Evolutionary conservation across 805 yeast genomes (phyloP).

Genomic region (Maudiozyma pseudohumilis): DNA sequence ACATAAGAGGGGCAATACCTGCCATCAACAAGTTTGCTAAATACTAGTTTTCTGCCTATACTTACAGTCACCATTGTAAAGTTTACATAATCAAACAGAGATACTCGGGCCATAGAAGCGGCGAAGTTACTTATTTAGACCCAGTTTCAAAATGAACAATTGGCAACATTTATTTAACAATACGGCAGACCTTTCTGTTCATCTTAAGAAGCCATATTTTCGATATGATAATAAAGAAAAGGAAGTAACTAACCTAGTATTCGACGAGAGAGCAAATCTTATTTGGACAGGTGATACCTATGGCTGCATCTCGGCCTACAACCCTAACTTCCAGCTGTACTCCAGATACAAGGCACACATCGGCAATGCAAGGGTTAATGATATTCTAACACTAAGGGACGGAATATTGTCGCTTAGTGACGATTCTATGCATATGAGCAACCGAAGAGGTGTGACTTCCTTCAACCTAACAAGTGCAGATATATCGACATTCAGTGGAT

Average conservation of each 20-base stretch:
- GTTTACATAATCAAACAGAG: no score
- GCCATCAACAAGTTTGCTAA: no score
- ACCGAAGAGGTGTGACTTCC: conserved; percentile 45
- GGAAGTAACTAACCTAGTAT: conserved; percentile 31
- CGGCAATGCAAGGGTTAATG: conserved; percentile 36
- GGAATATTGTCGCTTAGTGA: conserved; percentile 52
- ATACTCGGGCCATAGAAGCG: no score
- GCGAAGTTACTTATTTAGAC: no score
- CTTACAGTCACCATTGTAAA: no score
- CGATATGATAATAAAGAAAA: conserved; percentile 27
- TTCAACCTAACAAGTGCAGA: conserved; percentile 26
- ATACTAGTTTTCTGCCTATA: no score
- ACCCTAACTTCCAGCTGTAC: conserved; percentile 43
- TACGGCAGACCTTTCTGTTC: conserved; percentile 23
- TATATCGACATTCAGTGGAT: conserved; percentile 27
- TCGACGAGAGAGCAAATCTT: conserved; percentile 67
- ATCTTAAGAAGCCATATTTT: conserved; percentile 25
- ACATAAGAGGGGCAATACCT: no score
- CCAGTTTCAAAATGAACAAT: conserved; percentile 23
- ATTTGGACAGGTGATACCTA: conserved; percentile 74
- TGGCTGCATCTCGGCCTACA: conserved; percentile 40
- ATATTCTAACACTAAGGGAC: conserved; percentile 43
- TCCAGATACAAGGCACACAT: conserved; percentile 47
- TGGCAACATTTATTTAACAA: conserved; percentile 28
- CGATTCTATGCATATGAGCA: conserved; percentile 42